A percentile compares a stretch with the other conserved stretches of the same genome.
phyloP scores from a whole-genome alignment of 2,329 filamentous ascomycete species.

The Calonectria henricotiae region DNA sequence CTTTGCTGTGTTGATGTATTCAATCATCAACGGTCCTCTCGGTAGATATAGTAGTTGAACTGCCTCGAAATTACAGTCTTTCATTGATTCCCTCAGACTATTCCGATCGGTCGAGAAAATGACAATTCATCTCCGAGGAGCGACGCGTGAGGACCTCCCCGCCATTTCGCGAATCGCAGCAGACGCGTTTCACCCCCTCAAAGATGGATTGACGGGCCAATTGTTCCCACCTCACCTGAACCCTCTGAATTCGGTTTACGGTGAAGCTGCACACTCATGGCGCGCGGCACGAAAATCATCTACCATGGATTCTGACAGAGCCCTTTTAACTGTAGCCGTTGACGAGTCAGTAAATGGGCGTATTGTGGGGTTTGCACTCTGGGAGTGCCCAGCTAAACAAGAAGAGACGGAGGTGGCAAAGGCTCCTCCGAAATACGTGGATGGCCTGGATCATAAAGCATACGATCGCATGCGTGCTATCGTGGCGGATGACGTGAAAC shows the following conservation, averaged over 20 bases:
- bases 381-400: constrained; percentile 15
- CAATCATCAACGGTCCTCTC: too few species aligned
- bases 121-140: constrained; percentile 9
- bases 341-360: constrained; percentile 10
- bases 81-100: neutral
- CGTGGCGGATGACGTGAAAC: constrained; percentile 7
- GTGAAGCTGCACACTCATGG: constrained; percentile 24
- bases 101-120: neutral
- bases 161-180: constrained; percentile 24
- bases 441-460: constrained; percentile 13
- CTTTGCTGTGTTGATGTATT: neutral
- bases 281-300: constrained; percentile 29
- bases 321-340: constrained; percentile 4
- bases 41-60: too few species aligned
- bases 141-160: constrained; percentile 19
- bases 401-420: neutral
- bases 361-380: constrained; percentile 30
- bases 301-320: constrained; percentile 17
- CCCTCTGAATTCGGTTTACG: neutral
- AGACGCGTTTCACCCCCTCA: constrained; percentile 30
- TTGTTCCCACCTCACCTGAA: constrained; percentile 26
- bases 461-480: constrained; percentile 12
- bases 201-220: constrained; percentile 17
- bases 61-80: too few species aligned
- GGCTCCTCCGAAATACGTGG: neutral